Conservation (phyloP, 768 basidiomycete species). For the Trametes sanguinea region DNA sequence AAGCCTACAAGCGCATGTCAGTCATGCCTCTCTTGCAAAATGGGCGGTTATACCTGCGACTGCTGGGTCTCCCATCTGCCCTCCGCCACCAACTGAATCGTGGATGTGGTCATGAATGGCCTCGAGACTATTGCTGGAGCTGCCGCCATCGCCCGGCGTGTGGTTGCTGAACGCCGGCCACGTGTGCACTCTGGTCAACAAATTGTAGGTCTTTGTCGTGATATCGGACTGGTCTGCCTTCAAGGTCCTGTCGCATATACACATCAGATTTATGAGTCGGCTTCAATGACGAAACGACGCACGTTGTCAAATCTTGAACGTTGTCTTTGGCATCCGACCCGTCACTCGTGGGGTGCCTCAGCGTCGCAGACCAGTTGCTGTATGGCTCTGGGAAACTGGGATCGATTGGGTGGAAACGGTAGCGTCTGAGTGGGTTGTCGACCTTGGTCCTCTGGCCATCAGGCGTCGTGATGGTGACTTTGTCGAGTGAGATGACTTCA, state of each 20-base stretch:
- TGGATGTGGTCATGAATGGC: constrained; percentile 53
- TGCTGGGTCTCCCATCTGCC: constrained; percentile 44
- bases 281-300: neutral
- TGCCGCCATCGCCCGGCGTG: constrained; percentile 38
- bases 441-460: constrained; percentile 7
- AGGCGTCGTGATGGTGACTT: constrained; percentile 13
- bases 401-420: constrained; percentile 17
- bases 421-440: constrained; percentile 20
- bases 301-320: constrained; percentile 12
- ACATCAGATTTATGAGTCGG: neutral
- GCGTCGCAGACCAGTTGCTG: constrained; percentile 17
- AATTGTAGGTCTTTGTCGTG: constrained; percentile 15
- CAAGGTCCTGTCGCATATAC: neutral
- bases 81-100: constrained; percentile 33
- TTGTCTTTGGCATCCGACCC: constrained; percentile 12
- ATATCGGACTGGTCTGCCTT: constrained; percentile 12
- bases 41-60: constrained; percentile 38
- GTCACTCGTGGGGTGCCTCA: constrained; percentile 17
- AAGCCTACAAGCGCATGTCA: constrained; percentile 36
- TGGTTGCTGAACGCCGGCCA: constrained; percentile 54
- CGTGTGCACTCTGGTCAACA: constrained; percentile 27
- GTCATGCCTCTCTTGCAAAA: no score
- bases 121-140: constrained; percentile 49
- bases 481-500: constrained; percentile 11
- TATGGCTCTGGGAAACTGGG: constrained; percentile 20